phyloP scores from a whole-genome alignment of 257 asterid species.

The Solanum lycopersicoides region DNA sequence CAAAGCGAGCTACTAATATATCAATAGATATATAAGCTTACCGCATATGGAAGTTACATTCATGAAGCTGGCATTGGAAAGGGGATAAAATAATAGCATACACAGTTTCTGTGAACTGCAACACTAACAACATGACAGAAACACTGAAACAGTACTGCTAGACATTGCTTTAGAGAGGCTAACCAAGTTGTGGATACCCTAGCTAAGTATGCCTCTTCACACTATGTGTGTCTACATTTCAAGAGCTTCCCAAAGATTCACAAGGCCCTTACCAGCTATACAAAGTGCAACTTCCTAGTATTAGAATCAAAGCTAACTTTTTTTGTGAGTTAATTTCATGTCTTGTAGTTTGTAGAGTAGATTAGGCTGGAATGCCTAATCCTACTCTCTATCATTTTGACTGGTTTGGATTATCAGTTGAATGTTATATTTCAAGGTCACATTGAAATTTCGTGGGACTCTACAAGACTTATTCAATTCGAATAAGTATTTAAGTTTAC shows the following conservation, averaged over 20 bases:
- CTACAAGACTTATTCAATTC: too few relatives aligned
- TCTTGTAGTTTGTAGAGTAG: too few relatives aligned
- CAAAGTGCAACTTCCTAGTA: not conserved
- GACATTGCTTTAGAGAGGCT: not conserved
- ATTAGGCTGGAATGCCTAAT: too few relatives aligned
- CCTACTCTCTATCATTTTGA: too few relatives aligned
- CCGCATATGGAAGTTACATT: not conserved
- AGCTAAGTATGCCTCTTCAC: not conserved
- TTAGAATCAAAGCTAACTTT: too few relatives aligned
- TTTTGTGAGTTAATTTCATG: too few relatives aligned
- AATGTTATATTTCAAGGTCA: too few relatives aligned
- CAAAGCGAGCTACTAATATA: not conserved
- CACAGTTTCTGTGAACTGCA: not conserved
- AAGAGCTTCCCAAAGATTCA: not conserved
- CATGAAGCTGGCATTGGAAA: not conserved
- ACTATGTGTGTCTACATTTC: not conserved
- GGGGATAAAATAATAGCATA: not conserved
- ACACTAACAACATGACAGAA: not conserved
- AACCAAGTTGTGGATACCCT: not conserved
- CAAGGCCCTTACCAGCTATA: not conserved
- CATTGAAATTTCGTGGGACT: too few relatives aligned
- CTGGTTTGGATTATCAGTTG: too few relatives aligned
- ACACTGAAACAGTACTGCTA: not conserved
- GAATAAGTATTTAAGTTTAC: too few relatives aligned
- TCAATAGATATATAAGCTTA: not conserved